Conservation (phyloP, 371 early-diverging fungal species). For the Circinella minor region DNA sequence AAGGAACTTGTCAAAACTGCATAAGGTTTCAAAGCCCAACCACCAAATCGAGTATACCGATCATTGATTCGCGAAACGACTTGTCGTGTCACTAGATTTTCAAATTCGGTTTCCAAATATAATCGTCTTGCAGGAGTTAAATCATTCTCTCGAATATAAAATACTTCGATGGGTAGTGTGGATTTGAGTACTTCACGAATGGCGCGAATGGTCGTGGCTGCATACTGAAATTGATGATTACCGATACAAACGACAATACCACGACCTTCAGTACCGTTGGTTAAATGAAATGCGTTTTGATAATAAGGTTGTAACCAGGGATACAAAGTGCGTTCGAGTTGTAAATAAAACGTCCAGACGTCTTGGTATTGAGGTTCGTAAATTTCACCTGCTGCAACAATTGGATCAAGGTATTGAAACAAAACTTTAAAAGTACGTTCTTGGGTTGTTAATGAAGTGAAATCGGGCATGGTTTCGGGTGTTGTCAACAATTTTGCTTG, state of each 20-base stretch:
- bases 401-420: conserved; percentile 38
- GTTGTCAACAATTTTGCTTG: conserved; percentile 21
- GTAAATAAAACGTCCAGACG: conserved; percentile 25
- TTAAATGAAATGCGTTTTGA: conserved; percentile 30
- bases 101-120: conserved; percentile 44
- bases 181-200: conserved; percentile 61
- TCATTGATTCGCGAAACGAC: conserved; percentile 56
- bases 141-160: conserved; percentile 65
- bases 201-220: conserved; percentile 56
- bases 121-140: conserved; percentile 40
- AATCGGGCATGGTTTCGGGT: conserved; percentile 33
- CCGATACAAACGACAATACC: conserved; percentile 78
- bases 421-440: conserved; percentile 43
- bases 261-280: conserved; percentile 34
- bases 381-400: conserved; percentile 30
- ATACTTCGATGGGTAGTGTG: conserved; percentile 74
- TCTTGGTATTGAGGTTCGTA: conserved; percentile 25
- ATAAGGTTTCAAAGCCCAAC: conserved; percentile 71
- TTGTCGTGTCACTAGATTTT: conserved; percentile 52
- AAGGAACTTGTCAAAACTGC: conserved; percentile 71
- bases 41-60: conserved; percentile 49
- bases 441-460: conserved; percentile 32
- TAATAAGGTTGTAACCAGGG: conserved; percentile 37
- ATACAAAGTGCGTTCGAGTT: conserved; percentile 25
- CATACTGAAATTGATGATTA: conserved; percentile 63